These are phyloP conservation scores for Blastocystis sp. DNA, from an alignment of 352 stramenopile genomes.

Conservation along the genomic window DNA sequence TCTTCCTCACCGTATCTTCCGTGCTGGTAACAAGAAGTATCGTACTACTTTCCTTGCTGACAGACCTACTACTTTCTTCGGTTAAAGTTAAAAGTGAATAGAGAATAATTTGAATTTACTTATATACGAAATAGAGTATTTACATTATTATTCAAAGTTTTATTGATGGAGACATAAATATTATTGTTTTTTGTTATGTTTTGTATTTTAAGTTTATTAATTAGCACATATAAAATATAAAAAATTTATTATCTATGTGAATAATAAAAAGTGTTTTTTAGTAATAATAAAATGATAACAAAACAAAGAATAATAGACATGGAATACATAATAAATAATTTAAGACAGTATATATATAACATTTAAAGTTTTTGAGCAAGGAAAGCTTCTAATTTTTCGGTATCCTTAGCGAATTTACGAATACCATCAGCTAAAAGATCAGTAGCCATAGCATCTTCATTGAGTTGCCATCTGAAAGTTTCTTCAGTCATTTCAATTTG, in stretches of 20 bases:
- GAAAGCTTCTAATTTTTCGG: constrained; percentile 90
- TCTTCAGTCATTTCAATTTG: constrained; percentile 69
- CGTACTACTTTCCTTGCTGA: constrained; percentile 24
- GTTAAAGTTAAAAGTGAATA: constrained; percentile 14
- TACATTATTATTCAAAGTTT: no score
- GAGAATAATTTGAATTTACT: no score
- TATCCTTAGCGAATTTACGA: constrained; percentile 78
- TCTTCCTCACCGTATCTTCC: constrained; percentile 33
- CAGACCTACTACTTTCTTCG: constrained; percentile 22
- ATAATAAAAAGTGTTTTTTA: no score
- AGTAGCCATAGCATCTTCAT: constrained; percentile 80
- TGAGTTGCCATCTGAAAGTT: constrained; percentile 87
- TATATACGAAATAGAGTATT: no score
- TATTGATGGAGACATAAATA: neutral
- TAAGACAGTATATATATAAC: constrained; percentile 8
- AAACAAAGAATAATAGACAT: no score
- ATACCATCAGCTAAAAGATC: constrained; percentile 93
- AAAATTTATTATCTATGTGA: no score
- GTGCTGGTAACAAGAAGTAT: constrained; percentile 34
- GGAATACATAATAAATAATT: no score
- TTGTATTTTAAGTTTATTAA: no score
- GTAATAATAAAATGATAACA: no score
- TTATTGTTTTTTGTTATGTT: constrained; percentile 17
- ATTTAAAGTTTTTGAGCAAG: constrained; percentile 70
- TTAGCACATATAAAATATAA: no score